Evolutionary conservation across 768 basidiomycete genomes (phyloP).

Genomic region (Serendipita vermifera): DNA sequence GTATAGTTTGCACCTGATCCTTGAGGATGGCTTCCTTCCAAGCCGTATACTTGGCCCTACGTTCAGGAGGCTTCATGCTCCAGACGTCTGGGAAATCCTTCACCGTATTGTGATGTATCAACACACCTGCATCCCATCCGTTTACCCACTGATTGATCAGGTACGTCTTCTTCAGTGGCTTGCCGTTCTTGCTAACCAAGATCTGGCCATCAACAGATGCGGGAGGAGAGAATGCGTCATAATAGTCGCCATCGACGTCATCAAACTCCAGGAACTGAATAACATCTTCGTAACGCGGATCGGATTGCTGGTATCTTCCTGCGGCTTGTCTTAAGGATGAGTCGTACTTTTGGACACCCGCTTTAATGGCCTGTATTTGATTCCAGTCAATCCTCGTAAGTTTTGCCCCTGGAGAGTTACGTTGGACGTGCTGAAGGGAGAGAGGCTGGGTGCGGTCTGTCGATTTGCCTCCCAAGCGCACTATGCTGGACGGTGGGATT

Average conservation of each 20-base stretch:
- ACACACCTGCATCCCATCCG: constrained; percentile 34
- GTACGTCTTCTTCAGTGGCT: constrained; percentile 26
- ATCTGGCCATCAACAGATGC: constrained; percentile 32
- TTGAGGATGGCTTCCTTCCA: constrained; percentile 29
- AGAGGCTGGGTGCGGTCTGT: constrained; percentile 35
- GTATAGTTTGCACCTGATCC: constrained; percentile 27
- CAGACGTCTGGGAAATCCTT: constrained; percentile 23
- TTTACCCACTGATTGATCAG: constrained; percentile 37
- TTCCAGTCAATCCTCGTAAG: constrained; percentile 24
- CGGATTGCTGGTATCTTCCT: constrained; percentile 18
- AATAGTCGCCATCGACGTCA: constrained; percentile 28
- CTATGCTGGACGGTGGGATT: constrained; percentile 36
- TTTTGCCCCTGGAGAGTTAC: neutral
- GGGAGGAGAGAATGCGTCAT: constrained; percentile 25
- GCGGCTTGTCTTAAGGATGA: neutral
- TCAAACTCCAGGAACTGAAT: constrained; percentile 41
- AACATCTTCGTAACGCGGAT: constrained; percentile 23
- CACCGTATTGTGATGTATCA: constrained; percentile 23
- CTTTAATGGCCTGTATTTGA: constrained; percentile 31
- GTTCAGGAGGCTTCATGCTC: constrained; percentile 24
- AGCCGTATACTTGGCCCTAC: constrained; percentile 19
- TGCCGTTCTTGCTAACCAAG: constrained; percentile 30
- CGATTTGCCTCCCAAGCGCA: constrained; percentile 47
- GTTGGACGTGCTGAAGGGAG: constrained; percentile 25
- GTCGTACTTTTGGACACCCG: neutral